Conservation (phyloP, 169 alveolate species). For the Blepharisma undulans region DNA sequence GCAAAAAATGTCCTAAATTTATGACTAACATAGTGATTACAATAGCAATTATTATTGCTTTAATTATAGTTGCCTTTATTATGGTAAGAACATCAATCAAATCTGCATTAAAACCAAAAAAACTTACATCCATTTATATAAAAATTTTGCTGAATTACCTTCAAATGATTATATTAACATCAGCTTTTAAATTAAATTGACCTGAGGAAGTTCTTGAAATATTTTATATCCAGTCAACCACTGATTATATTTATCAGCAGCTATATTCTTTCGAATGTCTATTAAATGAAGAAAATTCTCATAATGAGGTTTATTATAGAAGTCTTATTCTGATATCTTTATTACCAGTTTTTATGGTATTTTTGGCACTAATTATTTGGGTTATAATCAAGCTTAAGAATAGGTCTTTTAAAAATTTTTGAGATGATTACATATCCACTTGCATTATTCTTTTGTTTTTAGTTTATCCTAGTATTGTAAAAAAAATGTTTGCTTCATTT, state of each 20-base stretch:
- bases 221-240: conserved; percentile 28
- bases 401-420: background rate
- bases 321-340: background rate
- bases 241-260: conserved; percentile 38
- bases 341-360: background rate
- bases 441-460: conserved; percentile 55
- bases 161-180: conserved; percentile 35
- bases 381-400: background rate
- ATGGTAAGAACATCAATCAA: conserved; percentile 2
- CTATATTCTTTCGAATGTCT: conserved; percentile 50
- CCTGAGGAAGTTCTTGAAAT: conserved; percentile 40
- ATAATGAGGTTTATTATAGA: background rate
- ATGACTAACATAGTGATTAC: background rate
- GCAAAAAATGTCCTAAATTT: conserved; percentile 41
- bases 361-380: conserved; percentile 20
- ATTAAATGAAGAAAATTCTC: background rate
- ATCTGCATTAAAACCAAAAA: conserved; percentile 35
- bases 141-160: conserved; percentile 54
- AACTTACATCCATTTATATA: conserved; percentile 39
- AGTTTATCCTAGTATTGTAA: conserved; percentile 53
- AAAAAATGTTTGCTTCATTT: conserved; percentile 48
- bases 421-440: conserved; percentile 34
- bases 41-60: background rate
- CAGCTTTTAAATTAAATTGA: conserved; percentile 48
- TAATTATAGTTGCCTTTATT: background rate